Conservation (phyloP, 1,284 basidiomycete genomes). For the Pyrrhoderma lamaoense region DNA sequence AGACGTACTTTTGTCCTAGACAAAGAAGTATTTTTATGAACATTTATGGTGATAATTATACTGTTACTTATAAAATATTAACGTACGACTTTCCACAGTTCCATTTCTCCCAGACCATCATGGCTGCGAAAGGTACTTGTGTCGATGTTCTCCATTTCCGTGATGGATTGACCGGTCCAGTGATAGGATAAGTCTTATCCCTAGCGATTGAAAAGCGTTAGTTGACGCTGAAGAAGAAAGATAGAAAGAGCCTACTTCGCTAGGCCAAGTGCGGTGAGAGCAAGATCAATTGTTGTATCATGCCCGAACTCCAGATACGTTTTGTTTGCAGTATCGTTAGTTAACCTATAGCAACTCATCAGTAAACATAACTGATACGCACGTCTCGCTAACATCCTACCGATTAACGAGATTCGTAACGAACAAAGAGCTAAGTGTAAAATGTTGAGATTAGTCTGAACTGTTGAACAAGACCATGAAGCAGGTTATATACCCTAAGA, state of each 20-base stretch:
- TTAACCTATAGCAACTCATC: conserved; percentile 26
- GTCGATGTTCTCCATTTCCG: conserved; percentile 36
- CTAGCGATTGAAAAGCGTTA: conserved; percentile 23
- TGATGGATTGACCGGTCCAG: conserved; percentile 26
- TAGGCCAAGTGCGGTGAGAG: conserved; percentile 36
- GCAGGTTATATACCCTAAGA: conserved; percentile 23
- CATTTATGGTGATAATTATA: background rate
- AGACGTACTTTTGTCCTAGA: conserved; percentile 36
- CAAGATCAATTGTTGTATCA: conserved; percentile 41
- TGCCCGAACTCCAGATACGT: conserved; percentile 43
- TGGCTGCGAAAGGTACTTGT: conserved; percentile 39
- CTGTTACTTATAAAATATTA: background rate
- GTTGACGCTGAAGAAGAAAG: background rate
- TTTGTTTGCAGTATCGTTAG: conserved; percentile 30
- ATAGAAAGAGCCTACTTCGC: conserved; percentile 28
- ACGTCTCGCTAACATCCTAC: conserved; percentile 18
- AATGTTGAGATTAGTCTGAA: background rate
- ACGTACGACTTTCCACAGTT: conserved; percentile 28
- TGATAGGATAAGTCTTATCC: conserved; percentile 18
- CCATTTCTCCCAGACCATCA: conserved; percentile 42
- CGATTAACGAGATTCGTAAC: conserved; percentile 38
- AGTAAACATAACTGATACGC: background rate
- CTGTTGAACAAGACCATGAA: background rate
- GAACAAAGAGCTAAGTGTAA: conserved; percentile 31
- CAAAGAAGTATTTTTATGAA: conserved; percentile 21